Evolutionary conservation across 331 rosid species (phyloP).

Genomic region (Rosa hybrid): DNA sequence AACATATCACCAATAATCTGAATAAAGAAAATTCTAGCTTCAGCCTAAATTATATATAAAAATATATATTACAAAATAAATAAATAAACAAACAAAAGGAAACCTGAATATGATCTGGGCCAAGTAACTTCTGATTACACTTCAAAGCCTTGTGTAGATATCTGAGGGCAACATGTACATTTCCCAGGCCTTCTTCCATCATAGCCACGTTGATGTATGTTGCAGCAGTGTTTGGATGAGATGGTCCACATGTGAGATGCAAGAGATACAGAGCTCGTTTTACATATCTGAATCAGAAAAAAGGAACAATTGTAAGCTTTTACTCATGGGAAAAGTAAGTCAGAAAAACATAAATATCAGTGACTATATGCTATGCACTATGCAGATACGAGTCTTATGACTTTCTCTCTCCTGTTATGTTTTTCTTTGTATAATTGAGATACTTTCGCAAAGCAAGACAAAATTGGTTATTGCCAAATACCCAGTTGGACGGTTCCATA

Average conservation of each 20-base stretch:
- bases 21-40: neutral
- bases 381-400: slow-evolving; percentile 1
- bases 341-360: neutral
- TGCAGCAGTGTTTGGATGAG: slow-evolving; percentile 99
- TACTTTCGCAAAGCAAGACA: neutral
- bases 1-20: neutral
- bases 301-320: slow-evolving; percentile 21
- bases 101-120: slow-evolving; percentile 99
- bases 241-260: slow-evolving; percentile 96
- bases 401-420: slow-evolving; percentile 1
- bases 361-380: neutral
- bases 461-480: neutral
- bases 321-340: neutral
- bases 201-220: slow-evolving; percentile 98
- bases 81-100: slow-evolving; percentile 25
- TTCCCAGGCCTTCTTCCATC: slow-evolving; percentile 99
- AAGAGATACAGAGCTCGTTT: slow-evolving; percentile 96
- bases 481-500: neutral
- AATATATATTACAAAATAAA: slow-evolving; percentile 7
- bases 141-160: slow-evolving; percentile 98
- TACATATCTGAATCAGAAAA: slow-evolving; percentile 71
- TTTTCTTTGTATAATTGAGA: neutral
- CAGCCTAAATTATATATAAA: neutral
- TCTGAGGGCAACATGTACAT: slow-evolving; percentile 96
- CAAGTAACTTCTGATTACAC: slow-evolving; percentile 91